Percentiles rank a stretch among this genome's conserved stretches.
These are phyloP conservation scores for Arachis monticola DNA, from an alignment of 331 rosid species.

Conservation along the genomic window DNA sequence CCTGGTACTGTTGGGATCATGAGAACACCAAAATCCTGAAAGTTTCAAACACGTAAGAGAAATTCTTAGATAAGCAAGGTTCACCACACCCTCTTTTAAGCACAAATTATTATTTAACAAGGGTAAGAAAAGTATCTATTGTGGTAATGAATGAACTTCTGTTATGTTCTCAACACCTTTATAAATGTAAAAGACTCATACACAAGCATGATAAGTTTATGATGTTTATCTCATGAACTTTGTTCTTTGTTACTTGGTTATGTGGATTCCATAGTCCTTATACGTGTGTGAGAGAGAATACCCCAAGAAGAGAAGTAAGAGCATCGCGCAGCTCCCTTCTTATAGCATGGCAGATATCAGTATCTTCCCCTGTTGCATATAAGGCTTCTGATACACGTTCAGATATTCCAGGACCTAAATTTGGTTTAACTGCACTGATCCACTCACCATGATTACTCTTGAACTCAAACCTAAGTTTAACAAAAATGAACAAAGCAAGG, in stretches of 20 bases:
- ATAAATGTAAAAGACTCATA: too few species aligned
- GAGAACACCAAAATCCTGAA: conserved; percentile 83
- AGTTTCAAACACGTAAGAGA: conserved; percentile 1
- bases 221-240: not conserved
- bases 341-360: conserved; percentile 52
- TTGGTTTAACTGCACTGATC: conserved; percentile 67
- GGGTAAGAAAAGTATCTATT: not conserved
- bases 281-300: conserved; percentile 41
- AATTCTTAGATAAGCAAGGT: not conserved
- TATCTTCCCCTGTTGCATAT: conserved; percentile 55
- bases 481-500: conserved; percentile 15
- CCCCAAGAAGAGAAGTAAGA: conserved; percentile 84
- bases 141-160: not conserved
- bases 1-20: conserved; percentile 87
- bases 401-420: conserved; percentile 83
- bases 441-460: conserved; percentile 86
- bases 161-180: not conserved
- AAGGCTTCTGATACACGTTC: conserved; percentile 73
- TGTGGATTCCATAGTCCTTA: not conserved
- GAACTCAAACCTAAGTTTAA: conserved; percentile 67
- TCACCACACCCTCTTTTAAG: too few species aligned
- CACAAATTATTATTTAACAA: not conserved
- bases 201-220: not conserved
- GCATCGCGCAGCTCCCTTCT: conserved; percentile 66
- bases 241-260: not conserved